A percentile compares a stretch with the other conserved stretches of the same genome.
Conservation (phyloP, 1,284 basidiomycete genomes). For the Leccinum angustisporum region DNA sequence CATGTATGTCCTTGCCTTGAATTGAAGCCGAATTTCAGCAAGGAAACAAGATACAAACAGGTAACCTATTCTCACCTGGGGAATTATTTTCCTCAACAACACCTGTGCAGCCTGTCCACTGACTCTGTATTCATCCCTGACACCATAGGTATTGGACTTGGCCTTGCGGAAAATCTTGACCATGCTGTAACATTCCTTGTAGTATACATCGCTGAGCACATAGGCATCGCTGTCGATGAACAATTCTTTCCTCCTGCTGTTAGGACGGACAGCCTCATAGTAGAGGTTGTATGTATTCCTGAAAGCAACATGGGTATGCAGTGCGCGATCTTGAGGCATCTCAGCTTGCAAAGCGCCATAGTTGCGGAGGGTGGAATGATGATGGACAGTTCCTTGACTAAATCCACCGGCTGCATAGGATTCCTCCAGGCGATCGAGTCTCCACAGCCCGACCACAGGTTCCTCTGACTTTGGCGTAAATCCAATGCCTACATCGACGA, state of each 20-base stretch:
- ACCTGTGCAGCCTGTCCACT: conserved; percentile 7
- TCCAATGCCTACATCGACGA: too few species aligned
- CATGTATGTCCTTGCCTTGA: too few species aligned
- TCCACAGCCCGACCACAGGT: too few species aligned
- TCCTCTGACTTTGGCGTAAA: too few species aligned
- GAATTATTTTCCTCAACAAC: background rate
- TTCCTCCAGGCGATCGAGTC: too few species aligned
- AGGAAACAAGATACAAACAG: too few species aligned
- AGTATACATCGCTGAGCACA: background rate
- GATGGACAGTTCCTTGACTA: background rate
- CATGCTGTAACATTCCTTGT: background rate
- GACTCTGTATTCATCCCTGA: conserved; percentile 9
- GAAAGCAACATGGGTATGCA: conserved; percentile 11
- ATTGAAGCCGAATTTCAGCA: too few species aligned
- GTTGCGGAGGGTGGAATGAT: background rate
- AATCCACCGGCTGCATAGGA: background rate
- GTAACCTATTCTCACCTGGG: too few species aligned
- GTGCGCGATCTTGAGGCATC: background rate
- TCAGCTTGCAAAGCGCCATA: background rate
- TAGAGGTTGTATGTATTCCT: background rate
- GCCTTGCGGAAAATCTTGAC: background rate
- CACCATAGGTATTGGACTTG: conserved; percentile 3
- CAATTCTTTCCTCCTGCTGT: background rate
- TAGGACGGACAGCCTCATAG: conserved; percentile 7
- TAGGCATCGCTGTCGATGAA: conserved; percentile 17